A percentile compares a stretch with the other conserved stretches of the same genome.
phyloP scores from a whole-genome alignment of 768 basidiomycete species.

The Termitomyces sp. region DNA sequence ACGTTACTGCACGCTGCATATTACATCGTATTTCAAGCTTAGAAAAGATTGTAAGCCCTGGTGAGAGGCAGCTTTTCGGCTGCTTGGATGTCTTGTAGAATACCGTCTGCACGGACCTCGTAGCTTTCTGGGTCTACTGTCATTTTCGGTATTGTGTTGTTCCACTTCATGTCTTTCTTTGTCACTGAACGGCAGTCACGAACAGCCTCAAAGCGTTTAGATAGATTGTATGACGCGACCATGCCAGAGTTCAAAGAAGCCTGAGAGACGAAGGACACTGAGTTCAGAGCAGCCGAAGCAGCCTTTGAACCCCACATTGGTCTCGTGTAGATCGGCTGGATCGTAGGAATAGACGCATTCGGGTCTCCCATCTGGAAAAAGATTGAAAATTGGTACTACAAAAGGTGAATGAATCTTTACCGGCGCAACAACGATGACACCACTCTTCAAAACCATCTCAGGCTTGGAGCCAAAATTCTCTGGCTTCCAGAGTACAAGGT shows the following conservation, averaged over 20 bases:
- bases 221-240: slow-evolving; percentile 61
- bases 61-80: slow-evolving; percentile 66
- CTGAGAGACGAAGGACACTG: slow-evolving; percentile 81
- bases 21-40: slow-evolving; percentile 62
- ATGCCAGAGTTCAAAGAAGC: slow-evolving; percentile 55
- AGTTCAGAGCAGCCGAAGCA: slow-evolving; percentile 76
- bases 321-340: slow-evolving; percentile 80
- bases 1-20: background rate
- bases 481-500: slow-evolving; percentile 94
- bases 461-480: slow-evolving; percentile 91
- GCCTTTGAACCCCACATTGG: slow-evolving; percentile 94
- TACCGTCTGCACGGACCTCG: slow-evolving; percentile 79
- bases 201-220: slow-evolving; percentile 74
- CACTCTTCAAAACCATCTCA: slow-evolving; percentile 92
- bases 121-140: slow-evolving; percentile 90
- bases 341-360: slow-evolving; percentile 93
- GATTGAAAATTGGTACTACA: background rate
- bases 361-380: slow-evolving; percentile 84
- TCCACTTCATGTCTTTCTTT: slow-evolving; percentile 95
- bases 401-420: slow-evolving; percentile 32
- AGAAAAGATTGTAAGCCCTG: slow-evolving; percentile 79
- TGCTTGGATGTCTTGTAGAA: slow-evolving; percentile 68
- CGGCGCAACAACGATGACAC: slow-evolving; percentile 88
- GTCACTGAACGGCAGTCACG: slow-evolving; percentile 64
- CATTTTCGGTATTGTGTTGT: slow-evolving; percentile 77